Percentiles rank a stretch among this genome's conserved stretches.
These are phyloP conservation scores for Kwoniella shandongensis DNA, from an alignment of 768 basidiomycete species.

Conservation along the genomic window DNA sequence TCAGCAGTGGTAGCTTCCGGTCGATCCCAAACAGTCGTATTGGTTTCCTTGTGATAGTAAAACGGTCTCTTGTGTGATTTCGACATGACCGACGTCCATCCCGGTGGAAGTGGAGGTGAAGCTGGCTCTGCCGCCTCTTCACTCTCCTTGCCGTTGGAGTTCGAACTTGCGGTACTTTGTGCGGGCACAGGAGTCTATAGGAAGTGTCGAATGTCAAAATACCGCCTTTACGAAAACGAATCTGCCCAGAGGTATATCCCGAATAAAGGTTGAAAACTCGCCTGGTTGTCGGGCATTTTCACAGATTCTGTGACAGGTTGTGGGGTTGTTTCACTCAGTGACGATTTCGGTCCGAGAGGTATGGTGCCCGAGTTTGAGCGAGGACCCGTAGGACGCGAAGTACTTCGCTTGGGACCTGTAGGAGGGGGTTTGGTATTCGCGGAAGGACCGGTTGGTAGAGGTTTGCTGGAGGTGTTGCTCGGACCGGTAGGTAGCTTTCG, in stretches of 20 bases:
- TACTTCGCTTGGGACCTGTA: conserved; percentile 11
- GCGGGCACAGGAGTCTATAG: neutral
- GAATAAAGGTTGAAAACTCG: conserved; percentile 16
- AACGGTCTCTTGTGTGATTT: conserved; percentile 20
- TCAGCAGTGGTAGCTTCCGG: conserved; percentile 2
- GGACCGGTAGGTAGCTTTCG: neutral
- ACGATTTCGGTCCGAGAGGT: neutral
- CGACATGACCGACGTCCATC: conserved; percentile 26
- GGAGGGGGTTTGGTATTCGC: conserved; percentile 8
- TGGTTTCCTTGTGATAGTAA: conserved; percentile 22
- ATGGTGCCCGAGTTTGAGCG: too few relatives aligned
- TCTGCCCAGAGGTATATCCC: too few relatives aligned
- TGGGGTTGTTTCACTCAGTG: neutral
- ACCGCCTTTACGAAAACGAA: too few relatives aligned
- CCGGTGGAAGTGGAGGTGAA: conserved; percentile 16
- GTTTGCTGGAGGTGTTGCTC: neutral
- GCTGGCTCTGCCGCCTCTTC: neutral
- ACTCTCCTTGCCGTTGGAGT: neutral
- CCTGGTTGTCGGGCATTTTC: conserved; percentile 4
- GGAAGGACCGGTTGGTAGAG: neutral
- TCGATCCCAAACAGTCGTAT: conserved; percentile 22
- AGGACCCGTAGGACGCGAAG: conserved; percentile 2
- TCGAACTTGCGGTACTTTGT: too few relatives aligned
- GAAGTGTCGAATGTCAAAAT: conserved; percentile 3
- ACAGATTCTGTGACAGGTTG: neutral